Conservation (phyloP, 2,329 filamentous ascomycete species). For the Alternaria sp. region DNA sequence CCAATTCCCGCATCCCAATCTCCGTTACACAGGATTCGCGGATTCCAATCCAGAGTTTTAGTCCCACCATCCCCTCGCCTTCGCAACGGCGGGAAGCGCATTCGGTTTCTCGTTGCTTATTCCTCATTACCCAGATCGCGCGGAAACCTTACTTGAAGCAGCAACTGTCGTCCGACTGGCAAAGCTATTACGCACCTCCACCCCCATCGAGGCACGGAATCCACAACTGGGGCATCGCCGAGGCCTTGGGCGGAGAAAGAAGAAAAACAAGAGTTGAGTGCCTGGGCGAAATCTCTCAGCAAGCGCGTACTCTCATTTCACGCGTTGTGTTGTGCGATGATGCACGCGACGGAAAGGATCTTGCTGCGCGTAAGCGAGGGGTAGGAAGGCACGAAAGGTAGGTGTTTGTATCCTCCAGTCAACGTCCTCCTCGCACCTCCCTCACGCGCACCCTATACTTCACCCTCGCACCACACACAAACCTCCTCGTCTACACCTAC, state of each 20-base stretch:
- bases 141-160: background rate
- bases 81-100: background rate
- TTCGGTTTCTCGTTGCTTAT: background rate
- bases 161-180: background rate
- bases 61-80: background rate
- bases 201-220: background rate
- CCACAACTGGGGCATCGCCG: background rate
- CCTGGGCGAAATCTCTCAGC: background rate
- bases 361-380: background rate
- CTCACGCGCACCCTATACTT: background rate
- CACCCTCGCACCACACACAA: background rate
- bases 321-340: background rate
- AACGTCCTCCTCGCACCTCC: background rate
- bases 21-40: background rate
- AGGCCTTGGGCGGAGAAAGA: background rate
- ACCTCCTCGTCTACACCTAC: background rate
- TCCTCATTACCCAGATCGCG: background rate
- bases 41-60: background rate
- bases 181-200: background rate
- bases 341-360: background rate
- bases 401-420: background rate
- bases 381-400: background rate
- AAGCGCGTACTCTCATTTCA: background rate
- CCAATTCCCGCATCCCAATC: background rate
- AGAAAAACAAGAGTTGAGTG: background rate